Percentiles rank a stretch among this genome's conserved stretches.
phyloP scores from a whole-genome alignment of 2,329 filamentous ascomycete species.

The Hypoxylon sp. region DNA sequence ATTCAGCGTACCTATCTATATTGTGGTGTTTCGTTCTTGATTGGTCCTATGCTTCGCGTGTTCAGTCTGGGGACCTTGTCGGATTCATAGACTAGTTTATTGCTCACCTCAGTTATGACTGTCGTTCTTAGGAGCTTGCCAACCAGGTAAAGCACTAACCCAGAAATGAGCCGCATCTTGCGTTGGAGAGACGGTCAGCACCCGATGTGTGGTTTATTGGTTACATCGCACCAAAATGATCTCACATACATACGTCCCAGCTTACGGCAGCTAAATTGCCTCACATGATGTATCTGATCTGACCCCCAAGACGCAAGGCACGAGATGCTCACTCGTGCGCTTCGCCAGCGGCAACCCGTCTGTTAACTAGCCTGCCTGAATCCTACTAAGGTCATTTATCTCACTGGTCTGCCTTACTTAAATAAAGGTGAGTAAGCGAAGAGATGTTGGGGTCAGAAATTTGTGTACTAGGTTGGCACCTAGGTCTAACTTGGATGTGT shows the following conservation, averaged over 20 bases:
- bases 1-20: conserved; percentile 10
- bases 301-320: conserved; percentile 26
- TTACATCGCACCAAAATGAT: conserved; percentile 22
- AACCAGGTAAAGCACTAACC: background rate
- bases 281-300: conserved; percentile 29
- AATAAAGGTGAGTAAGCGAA: background rate
- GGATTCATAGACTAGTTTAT: background rate
- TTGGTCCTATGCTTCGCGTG: background rate
- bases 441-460: background rate
- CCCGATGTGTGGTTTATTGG: conserved; percentile 1
- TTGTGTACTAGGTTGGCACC: background rate
- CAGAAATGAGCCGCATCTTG: background rate
- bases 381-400: background rate
- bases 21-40: background rate
- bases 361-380: background rate
- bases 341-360: background rate
- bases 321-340: conserved; percentile 24
- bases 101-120: background rate
- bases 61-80: background rate
- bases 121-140: background rate
- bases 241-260: conserved; percentile 24
- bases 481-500: background rate
- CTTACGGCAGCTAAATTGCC: conserved; percentile 7
- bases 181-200: conserved; percentile 6
- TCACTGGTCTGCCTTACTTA: background rate